A percentile compares a stretch with the other conserved stretches of the same genome.
phyloP scores from a whole-genome alignment of 106 monocot species.

The Gastrodia elata region DNA sequence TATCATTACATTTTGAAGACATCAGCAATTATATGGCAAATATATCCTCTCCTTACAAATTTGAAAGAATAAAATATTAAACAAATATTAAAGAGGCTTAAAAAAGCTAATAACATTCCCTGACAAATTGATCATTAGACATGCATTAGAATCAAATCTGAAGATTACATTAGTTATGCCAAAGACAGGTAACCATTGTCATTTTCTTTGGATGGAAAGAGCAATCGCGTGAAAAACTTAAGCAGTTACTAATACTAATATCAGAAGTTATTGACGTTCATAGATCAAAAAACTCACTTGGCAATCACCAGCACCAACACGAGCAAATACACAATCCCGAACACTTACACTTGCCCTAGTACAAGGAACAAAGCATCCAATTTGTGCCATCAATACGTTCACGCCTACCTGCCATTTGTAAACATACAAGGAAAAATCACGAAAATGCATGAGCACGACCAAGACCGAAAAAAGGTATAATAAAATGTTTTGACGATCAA shows the following conservation, averaged over 20 bases:
- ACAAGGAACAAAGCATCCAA: constrained; percentile 94
- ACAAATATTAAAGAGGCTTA: too few species aligned
- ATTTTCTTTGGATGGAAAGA: not conserved
- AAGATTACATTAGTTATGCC: not conserved
- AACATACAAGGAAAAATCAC: constrained; percentile 2
- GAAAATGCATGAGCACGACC: not conserved
- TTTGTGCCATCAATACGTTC: constrained; percentile 94
- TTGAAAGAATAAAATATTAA: too few species aligned
- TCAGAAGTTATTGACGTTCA: not conserved
- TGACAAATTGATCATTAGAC: too few species aligned
- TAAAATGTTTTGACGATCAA: not conserved
- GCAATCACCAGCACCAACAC: constrained; percentile 99
- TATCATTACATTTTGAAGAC: too few species aligned
- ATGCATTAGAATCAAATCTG: not conserved
- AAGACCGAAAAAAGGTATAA: not conserved
- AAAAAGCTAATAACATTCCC: too few species aligned
- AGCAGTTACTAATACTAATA: not conserved
- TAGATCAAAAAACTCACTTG: constrained; percentile 43
- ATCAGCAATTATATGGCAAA: too few species aligned
- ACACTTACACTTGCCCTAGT: constrained; percentile 73
- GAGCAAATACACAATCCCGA: constrained; percentile 94
- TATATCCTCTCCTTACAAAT: too few species aligned
- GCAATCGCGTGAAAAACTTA: not conserved
- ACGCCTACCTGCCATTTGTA: constrained; percentile 67
- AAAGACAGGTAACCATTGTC: not conserved